phyloP scores from a whole-genome alignment of 2,329 filamentous ascomycete species.

The Neofusicoccum kwambonambiense region DNA sequence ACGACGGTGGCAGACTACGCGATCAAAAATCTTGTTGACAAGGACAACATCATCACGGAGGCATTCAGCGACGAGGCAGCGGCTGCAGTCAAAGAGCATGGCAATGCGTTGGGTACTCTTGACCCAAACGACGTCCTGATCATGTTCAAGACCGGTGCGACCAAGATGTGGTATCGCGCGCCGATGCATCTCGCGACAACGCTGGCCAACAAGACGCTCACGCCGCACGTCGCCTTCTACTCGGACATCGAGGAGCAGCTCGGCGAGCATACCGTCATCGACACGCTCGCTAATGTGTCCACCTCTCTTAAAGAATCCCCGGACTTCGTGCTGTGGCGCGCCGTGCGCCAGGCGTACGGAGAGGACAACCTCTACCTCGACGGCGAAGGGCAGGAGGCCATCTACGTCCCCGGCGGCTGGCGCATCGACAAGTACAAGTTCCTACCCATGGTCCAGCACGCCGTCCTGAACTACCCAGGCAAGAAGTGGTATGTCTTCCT shows the following conservation, averaged over 20 bases:
- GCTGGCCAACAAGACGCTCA: not conserved
- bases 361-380: constrained; percentile 20
- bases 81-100: not conserved
- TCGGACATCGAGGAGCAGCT: constrained; percentile 57
- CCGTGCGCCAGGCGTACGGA: constrained; percentile 32
- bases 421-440: constrained; percentile 60
- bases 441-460: constrained; percentile 55
- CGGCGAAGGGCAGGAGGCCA: constrained; percentile 43
- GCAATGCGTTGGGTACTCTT: not conserved
- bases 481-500: constrained; percentile 38
- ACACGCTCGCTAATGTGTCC: constrained; percentile 46
- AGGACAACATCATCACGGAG: not conserved
- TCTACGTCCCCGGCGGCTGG: constrained; percentile 44
- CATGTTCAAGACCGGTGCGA: constrained; percentile 8
- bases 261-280: constrained; percentile 50
- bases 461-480: constrained; percentile 36
- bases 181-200: not conserved
- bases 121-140: not conserved
- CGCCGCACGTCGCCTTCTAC: constrained; percentile 55
- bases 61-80: not conserved
- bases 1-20: not conserved
- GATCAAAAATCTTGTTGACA: not conserved
- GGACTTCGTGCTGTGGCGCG: constrained; percentile 48
- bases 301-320: constrained; percentile 42
- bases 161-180: not conserved